Base-by-base conservation (phyloP, 2,329 filamentous ascomycete genomes). In the Penicillium capsulatum region DNA sequence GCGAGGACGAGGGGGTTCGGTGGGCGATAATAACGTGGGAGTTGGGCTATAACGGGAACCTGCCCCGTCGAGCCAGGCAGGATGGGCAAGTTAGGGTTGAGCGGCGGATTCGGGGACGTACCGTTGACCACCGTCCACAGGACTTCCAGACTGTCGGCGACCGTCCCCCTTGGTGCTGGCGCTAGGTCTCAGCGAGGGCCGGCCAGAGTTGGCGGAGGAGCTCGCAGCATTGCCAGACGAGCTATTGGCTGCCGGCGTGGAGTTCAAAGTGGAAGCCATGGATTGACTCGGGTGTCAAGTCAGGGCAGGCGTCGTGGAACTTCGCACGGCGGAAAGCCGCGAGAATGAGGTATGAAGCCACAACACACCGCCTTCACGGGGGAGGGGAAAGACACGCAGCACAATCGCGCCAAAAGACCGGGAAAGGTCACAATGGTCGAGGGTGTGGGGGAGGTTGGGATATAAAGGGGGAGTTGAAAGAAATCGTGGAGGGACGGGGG, bases 91-190 rank as follows among this genome's bases (percentile, higher is more conserved):
- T n/a, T 19, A 16, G 37, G 33, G 27, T 32, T 27, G 13, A 17
- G 40, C 40, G 29, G 13, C 35, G 41, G 27, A 37, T 36, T 31
- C 34, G 40, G 33, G 36, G 48, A 65, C 74, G 64, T 71, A 79
- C 76, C 73, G 75, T 59, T 74, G 71, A 53, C 63, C 67, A 47
- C 64, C 70, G 57, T 79, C 75, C 31, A 72, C 66, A 45, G 76
- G 75, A 59, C 74, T 78, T 42, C 66, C 71, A 50, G 73, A 66
- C 57, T 76, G 75, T 63, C 76, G 76, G 61, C 76, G 74, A 59
- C 67, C 65, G 59, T 78, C 74, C 44, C 64, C 66, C 63, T 76
- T 79, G 45, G 65, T 68, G 50, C 62, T 65, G 45, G 69, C 61
- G 58, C 59, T 71, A 55, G 72, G 68, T 59, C 76, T 75, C 58